Conservation (phyloP, 73 alveolate genomes). For the Tetrahymena elliotti region DNA sequence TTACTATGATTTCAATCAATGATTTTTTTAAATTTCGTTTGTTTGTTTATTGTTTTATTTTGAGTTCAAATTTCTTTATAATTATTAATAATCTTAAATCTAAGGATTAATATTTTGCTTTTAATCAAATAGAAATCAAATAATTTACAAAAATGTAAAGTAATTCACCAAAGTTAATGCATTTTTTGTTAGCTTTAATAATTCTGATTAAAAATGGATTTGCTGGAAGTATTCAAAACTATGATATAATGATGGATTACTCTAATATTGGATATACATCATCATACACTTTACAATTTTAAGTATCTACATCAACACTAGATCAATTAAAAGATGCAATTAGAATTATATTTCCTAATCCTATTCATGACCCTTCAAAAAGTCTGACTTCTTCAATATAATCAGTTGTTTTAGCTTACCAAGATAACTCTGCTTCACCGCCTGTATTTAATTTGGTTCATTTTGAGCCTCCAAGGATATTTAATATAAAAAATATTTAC, state of each 20-base stretch:
- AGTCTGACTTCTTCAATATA: neutral
- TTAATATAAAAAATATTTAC: neutral
- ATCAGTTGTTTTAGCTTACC: neutral
- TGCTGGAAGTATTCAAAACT: neutral
- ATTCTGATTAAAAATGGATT: neutral
- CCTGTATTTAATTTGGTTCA: neutral
- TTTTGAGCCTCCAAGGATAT: neutral
- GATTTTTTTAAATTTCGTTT: neutral
- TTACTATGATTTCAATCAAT: too few relatives aligned
- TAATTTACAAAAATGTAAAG: neutral
- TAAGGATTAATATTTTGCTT: neutral
- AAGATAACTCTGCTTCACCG: neutral
- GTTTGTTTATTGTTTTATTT: neutral
- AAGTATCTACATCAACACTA: neutral
- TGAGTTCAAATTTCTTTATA: neutral
- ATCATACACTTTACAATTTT: neutral
- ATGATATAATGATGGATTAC: neutral
- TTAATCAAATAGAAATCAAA: neutral
- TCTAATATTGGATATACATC: neutral
- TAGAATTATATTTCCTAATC: neutral
- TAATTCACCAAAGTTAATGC: neutral
- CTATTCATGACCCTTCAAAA: neutral
- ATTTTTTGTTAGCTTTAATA: neutral
- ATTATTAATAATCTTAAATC: neutral
- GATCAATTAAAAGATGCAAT: neutral